Conservation (phyloP, 306 rosid species). For the Malus orientalis region DNA sequence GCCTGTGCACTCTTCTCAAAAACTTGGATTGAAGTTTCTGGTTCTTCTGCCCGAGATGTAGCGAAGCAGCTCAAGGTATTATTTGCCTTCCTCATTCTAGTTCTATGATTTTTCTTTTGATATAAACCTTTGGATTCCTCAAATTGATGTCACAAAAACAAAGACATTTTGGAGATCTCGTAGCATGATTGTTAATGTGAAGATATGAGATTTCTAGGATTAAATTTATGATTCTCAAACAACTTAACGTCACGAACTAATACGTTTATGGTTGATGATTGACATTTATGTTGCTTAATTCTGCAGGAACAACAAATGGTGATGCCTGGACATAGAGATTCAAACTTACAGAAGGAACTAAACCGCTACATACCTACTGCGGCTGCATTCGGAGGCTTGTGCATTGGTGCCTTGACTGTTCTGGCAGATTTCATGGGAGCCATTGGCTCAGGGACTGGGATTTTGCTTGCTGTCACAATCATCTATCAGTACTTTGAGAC, state of each 20-base stretch:
- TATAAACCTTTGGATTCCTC: too few species aligned
- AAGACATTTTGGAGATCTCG: neutral
- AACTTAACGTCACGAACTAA: neutral
- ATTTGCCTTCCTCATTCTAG: neutral
- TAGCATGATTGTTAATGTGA: neutral
- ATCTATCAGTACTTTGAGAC: conserved; percentile 89
- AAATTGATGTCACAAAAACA: too few species aligned
- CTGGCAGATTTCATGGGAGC: conserved; percentile 98
- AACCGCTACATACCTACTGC: conserved; percentile 90
- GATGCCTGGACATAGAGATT: conserved; percentile 87
- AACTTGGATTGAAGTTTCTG: conserved; percentile 98
- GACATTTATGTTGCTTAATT: neutral
- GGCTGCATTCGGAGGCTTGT: conserved; percentile 81
- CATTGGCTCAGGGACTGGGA: conserved; percentile 89
- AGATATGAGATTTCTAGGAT: neutral
- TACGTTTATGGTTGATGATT: neutral
- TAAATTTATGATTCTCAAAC: neutral
- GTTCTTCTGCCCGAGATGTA: conserved; percentile 89
- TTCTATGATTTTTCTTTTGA: neutral
- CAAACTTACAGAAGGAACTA: conserved; percentile 78
- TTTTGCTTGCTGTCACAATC: conserved; percentile 87
- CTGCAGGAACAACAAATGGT: conserved; percentile 96
- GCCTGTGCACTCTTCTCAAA: conserved; percentile 89
- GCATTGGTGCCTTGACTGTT: conserved; percentile 86
- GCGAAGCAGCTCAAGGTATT: conserved; percentile 87